These are phyloP conservation scores for Pichia sp. DNA, from an alignment of 1,139 yeast species.

Conservation along the genomic window DNA sequence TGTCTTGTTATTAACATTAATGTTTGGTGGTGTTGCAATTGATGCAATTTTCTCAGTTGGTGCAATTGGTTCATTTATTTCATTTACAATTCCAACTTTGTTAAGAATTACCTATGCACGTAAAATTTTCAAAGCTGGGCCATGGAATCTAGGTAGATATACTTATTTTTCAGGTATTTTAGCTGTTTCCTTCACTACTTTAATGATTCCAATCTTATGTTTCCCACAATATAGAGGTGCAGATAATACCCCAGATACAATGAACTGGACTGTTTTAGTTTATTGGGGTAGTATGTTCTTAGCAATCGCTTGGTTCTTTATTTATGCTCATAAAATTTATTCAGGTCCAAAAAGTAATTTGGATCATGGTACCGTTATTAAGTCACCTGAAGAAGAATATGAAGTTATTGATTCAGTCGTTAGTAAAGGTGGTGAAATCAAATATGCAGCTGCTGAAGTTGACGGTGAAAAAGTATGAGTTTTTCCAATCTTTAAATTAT, in stretches of 20 bases:
- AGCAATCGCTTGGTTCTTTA: conserved; percentile 45
- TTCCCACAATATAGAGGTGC: conserved; percentile 53
- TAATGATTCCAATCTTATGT: conserved; percentile 64
- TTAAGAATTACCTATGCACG: conserved; percentile 54
- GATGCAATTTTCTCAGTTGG: conserved; percentile 75
- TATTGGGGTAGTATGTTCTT: conserved; percentile 59
- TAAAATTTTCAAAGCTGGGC: conserved; percentile 55
- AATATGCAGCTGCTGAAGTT: conserved; percentile 7
- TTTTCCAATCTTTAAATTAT: no score
- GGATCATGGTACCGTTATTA: conserved; percentile 27
- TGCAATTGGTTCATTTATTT: conserved; percentile 66
- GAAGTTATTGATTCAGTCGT: conserved; percentile 18
- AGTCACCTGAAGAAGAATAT: conserved; percentile 12
- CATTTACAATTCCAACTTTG: conserved; percentile 62
- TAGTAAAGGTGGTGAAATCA: conserved; percentile 16
- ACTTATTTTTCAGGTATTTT: conserved; percentile 44
- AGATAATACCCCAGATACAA: conserved; percentile 39
- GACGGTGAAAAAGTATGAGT: conserved; percentile 5
- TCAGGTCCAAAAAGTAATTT: conserved; percentile 62
- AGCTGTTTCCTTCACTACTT: conserved; percentile 43
- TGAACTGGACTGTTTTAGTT: conserved; percentile 72
- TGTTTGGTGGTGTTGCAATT: conserved; percentile 65
- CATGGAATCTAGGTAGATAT: conserved; percentile 58
- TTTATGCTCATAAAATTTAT: conserved; percentile 61
- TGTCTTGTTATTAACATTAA: conserved; percentile 51